Percentiles rank a stretch among this genome's conserved stretches.
phyloP scores from a whole-genome alignment of 176 grass and related monocot species.

The Neostapfia colusana region DNA sequence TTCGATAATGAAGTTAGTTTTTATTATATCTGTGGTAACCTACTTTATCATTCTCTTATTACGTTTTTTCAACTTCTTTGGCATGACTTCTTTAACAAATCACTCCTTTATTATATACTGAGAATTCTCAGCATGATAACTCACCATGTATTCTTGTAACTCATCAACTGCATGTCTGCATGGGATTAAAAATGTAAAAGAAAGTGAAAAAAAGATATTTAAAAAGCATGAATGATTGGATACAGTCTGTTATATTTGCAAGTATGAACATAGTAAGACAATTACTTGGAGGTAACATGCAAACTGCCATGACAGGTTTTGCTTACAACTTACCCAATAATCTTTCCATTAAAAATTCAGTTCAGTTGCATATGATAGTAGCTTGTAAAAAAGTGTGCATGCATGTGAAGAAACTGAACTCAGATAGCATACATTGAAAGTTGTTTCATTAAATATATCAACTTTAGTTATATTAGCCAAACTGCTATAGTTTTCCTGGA shows the following conservation, averaged over 20 bases:
- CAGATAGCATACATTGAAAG: not conserved
- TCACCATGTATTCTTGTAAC: not conserved
- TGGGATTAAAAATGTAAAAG: conserved; percentile 4
- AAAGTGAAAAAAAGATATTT: not conserved
- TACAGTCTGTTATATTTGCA: not conserved
- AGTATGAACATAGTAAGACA: not conserved
- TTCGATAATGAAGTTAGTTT: conserved; percentile 98
- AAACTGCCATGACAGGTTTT: not conserved
- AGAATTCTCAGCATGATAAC: not conserved
- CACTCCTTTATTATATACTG: no score
- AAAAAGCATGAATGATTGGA: not conserved
- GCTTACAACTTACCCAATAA: not conserved
- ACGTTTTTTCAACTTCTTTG: no score
- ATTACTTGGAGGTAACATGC: not conserved
- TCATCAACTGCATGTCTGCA: conserved; percentile 27
- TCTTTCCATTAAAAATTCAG: not conserved
- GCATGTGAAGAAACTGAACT: not conserved
- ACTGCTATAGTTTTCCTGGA: not conserved
- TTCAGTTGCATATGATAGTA: not conserved
- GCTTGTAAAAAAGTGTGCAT: not conserved
- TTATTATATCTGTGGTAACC: conserved; percentile 99
- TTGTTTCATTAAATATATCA: not conserved
- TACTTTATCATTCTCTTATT: conserved; percentile 36
- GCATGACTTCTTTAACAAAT: no score
- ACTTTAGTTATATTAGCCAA: not conserved